Percentiles rank a stretch among this genome's conserved stretches.
These are phyloP conservation scores for Coelastrella sp. DNA, from an alignment of 139 green algal genomes.

Conservation along the genomic window DNA sequence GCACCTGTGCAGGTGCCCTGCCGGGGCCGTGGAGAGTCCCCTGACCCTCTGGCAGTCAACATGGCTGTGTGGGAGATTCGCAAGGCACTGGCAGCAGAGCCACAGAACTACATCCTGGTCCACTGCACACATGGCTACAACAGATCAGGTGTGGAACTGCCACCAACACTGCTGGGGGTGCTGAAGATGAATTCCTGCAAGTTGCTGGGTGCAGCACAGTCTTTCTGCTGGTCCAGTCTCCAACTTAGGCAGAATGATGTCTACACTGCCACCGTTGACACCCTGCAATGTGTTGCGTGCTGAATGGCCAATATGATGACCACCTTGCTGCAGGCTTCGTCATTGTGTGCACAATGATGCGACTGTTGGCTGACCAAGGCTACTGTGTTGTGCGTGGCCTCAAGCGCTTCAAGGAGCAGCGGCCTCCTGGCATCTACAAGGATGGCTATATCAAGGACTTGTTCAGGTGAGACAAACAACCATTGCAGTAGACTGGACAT, in stretches of 20 bases:
- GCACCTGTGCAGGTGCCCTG: constrained; percentile 78
- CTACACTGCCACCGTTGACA: too few relatives aligned
- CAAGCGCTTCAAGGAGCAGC: constrained; percentile 73
- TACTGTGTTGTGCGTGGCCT: constrained; percentile 68
- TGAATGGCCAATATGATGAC: neutral
- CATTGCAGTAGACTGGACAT: neutral
- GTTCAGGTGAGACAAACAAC: constrained; percentile 63
- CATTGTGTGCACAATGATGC: constrained; percentile 57
- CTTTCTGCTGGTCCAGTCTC: neutral
- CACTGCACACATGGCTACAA: constrained; percentile 99
- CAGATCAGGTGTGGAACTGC: constrained; percentile 76
- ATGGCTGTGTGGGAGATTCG: constrained; percentile 79
- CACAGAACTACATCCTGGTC: constrained; percentile 74
- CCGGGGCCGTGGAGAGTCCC: constrained; percentile 77
- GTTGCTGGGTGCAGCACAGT: neutral
- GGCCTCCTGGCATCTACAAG: constrained; percentile 98
- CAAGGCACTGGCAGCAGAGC: constrained; percentile 48
- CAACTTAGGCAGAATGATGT: too few relatives aligned
- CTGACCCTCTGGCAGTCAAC: constrained; percentile 85
- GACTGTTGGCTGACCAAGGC: constrained; percentile 44
- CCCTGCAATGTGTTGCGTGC: too few relatives aligned
- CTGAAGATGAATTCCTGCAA: too few relatives aligned
- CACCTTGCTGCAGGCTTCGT: constrained; percentile 61
- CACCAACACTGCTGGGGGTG: too few relatives aligned
- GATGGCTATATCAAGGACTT: constrained; percentile 92